Conservation (phyloP, 306 rosid genomes). For the Crotalaria pallida region DNA sequence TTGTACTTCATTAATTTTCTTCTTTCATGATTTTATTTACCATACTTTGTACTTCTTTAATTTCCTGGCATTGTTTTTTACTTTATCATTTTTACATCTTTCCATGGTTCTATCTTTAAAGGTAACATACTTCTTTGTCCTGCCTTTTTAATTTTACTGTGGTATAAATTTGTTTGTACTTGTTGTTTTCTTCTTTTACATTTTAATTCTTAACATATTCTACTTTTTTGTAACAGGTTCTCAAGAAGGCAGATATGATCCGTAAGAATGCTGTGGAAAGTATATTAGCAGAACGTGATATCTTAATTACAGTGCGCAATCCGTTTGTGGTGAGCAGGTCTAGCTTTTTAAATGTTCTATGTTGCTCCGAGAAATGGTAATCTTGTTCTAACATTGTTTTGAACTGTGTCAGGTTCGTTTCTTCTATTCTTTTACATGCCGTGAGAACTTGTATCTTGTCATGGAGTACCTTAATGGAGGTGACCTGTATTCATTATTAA, state of each 20-base stretch:
- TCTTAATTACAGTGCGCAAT: slow-evolving; percentile 95
- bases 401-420: slow-evolving; percentile 77
- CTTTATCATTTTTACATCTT: not conserved
- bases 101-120: not conserved
- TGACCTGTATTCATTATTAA: slow-evolving; percentile 88
- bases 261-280: slow-evolving; percentile 99
- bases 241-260: slow-evolving; percentile 97
- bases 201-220: not conserved
- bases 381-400: slow-evolving; percentile 26
- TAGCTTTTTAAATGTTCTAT: slow-evolving; percentile 25
- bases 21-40: not conserved
- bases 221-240: slow-evolving; percentile 55
- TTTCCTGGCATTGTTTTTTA: not conserved
- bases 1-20: not conserved
- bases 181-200: slow-evolving; percentile 1
- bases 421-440: slow-evolving; percentile 97
- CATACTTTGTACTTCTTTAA: not conserved
- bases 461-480: slow-evolving; percentile 99
- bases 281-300: slow-evolving; percentile 97
- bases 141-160: not conserved
- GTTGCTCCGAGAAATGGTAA: slow-evolving; percentile 13
- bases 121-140: not conserved
- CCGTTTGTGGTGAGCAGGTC: slow-evolving; percentile 96
- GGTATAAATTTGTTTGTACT: not conserved
- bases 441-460: slow-evolving; percentile 93